Conservation (phyloP, 1,284 basidiomycete species). For the Porogramme epimiltina region DNA sequence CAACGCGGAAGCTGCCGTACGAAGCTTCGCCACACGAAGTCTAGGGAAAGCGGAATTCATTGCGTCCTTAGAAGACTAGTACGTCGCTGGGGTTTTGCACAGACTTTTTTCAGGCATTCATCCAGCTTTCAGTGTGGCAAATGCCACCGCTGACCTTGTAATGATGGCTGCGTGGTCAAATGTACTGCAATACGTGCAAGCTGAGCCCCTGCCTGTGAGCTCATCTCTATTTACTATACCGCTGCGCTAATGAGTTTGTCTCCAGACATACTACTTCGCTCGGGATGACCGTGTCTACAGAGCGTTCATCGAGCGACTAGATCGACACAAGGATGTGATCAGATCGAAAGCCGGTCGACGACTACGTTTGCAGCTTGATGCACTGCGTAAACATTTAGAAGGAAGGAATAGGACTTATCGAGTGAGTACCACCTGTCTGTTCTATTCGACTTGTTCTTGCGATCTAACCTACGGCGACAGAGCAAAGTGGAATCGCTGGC, state of each 20-base stretch:
- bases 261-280: constrained; percentile 76
- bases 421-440: constrained; percentile 35
- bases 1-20: constrained; percentile 64
- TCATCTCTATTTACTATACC: background rate
- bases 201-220: constrained; percentile 63
- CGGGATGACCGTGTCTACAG: constrained; percentile 79
- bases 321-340: constrained; percentile 53
- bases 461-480: constrained; percentile 38
- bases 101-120: background rate
- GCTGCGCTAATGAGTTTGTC: background rate
- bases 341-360: constrained; percentile 50
- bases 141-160: constrained; percentile 76
- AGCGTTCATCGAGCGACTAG: constrained; percentile 63
- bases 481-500: constrained; percentile 64
- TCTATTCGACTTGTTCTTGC: constrained; percentile 6
- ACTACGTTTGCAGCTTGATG: constrained; percentile 71
- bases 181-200: constrained; percentile 52
- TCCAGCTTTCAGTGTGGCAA: constrained; percentile 58
- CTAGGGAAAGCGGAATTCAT: constrained; percentile 76
- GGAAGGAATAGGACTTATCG: constrained; percentile 64
- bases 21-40: constrained; percentile 76
- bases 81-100: too few relatives aligned
- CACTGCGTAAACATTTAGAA: constrained; percentile 62
- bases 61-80: constrained; percentile 83
- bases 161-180: constrained; percentile 75